A percentile compares a stretch with the other conserved stretches of the same genome.
phyloP scores from a whole-genome alignment of 2,329 filamentous ascomycete species.

The Rhytidhysteron rufulum region DNA sequence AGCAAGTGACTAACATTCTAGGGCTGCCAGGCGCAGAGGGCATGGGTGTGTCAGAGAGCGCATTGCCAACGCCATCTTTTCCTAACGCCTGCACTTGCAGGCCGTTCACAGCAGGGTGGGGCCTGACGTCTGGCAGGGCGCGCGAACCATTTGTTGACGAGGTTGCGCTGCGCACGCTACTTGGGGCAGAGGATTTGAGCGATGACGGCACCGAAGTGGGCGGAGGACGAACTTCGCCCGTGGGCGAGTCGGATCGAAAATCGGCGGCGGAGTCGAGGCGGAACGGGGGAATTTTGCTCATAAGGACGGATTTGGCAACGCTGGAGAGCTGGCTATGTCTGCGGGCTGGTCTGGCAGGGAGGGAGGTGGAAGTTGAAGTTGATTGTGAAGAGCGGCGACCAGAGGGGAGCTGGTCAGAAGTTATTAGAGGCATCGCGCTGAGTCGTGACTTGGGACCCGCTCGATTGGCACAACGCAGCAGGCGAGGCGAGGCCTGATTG shows the following conservation, averaged over 20 bases:
- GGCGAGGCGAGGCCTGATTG: not conserved
- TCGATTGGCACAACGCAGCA: not conserved
- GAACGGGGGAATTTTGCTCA: constrained; percentile 38
- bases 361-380: constrained; percentile 7
- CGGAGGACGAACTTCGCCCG: constrained; percentile 18
- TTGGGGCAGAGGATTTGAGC: not conserved
- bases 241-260: constrained; percentile 13
- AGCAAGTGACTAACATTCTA: constrained; percentile 50
- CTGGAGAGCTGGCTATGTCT: constrained; percentile 45
- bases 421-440: constrained; percentile 8
- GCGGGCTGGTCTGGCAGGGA: too few relatives aligned
- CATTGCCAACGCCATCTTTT: constrained; percentile 47
- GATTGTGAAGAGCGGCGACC: constrained; percentile 18
- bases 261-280: constrained; percentile 15
- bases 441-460: not conserved
- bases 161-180: not conserved
- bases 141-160: constrained; percentile 1
- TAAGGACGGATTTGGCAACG: constrained; percentile 50
- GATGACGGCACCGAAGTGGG: constrained; percentile 6
- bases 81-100: constrained; percentile 13
- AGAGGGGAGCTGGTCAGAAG: constrained; percentile 9
- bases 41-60: constrained; percentile 60
- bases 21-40: constrained; percentile 61
- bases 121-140: constrained; percentile 27
- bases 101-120: constrained; percentile 16